These are phyloP conservation scores for Monilinia fructigena DNA, from an alignment of 2,329 filamentous ascomycete genomes.

Conservation along the genomic window DNA sequence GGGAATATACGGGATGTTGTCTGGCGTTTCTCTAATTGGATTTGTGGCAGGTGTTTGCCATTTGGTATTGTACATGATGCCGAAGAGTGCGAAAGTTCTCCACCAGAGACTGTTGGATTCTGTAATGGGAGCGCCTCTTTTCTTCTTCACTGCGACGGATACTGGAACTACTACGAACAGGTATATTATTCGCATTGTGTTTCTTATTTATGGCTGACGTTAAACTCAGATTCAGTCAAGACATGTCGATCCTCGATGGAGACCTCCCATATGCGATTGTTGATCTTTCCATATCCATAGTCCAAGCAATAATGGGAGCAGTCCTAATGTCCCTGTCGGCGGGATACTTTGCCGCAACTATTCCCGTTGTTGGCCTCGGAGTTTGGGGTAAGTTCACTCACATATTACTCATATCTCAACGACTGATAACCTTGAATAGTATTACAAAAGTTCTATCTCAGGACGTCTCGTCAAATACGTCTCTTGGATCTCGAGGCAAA, in stretches of 20 bases:
- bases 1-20: slow-evolving; percentile 17
- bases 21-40: slow-evolving; percentile 14
- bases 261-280: slow-evolving; percentile 32
- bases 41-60: slow-evolving; percentile 23
- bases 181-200: slow-evolving; percentile 5
- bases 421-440: slow-evolving; percentile 15
- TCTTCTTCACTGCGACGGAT: slow-evolving; percentile 34
- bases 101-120: slow-evolving; percentile 50
- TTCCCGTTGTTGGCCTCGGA: slow-evolving; percentile 43
- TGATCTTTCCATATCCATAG: slow-evolving; percentile 22
- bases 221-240: slow-evolving; percentile 30
- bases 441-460: slow-evolving; percentile 47
- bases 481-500: slow-evolving; percentile 48
- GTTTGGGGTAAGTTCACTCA: slow-evolving; percentile 22
- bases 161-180: slow-evolving; percentile 31
- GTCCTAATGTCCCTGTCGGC: slow-evolving; percentile 39
- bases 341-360: slow-evolving; percentile 44
- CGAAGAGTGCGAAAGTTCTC: slow-evolving; percentile 50
- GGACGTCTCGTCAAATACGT: slow-evolving; percentile 52
- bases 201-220: neutral
- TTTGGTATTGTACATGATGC: slow-evolving; percentile 54
- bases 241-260: slow-evolving; percentile 33
- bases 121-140: slow-evolving; percentile 45
- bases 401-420: neutral
- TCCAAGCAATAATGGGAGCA: slow-evolving; percentile 46